phyloP scores from a whole-genome alignment of 192 early-diverging fungal species.

The Chytriomyces confervae region DNA sequence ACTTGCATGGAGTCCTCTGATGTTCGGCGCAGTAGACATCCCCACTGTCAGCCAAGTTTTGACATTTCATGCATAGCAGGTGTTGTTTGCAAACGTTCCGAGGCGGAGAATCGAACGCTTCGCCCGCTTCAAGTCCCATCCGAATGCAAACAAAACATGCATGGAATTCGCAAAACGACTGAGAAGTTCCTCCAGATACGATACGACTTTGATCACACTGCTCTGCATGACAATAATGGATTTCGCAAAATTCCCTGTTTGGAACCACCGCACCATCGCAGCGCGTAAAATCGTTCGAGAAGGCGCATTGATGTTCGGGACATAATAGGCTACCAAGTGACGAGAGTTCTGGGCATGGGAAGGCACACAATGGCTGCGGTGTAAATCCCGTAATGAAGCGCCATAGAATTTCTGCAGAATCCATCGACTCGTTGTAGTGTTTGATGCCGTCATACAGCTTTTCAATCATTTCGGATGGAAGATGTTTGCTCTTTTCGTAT shows the following conservation, averaged over 20 bases:
- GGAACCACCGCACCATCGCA: conserved; percentile 8
- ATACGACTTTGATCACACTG: conserved; percentile 1
- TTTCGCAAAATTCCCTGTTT: conserved; percentile 24
- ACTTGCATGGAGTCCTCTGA: neutral
- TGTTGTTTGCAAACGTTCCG: conserved; percentile 37
- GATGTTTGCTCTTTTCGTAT: neutral
- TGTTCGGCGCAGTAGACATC: conserved; percentile 18
- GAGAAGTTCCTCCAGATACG: neutral
- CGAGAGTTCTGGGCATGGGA: conserved; percentile 25
- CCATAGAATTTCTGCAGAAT: conserved; percentile 30
- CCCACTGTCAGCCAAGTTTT: neutral
- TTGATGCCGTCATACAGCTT: conserved; percentile 34
- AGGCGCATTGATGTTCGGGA: conserved; percentile 28
- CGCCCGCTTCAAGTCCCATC: conserved; percentile 16
- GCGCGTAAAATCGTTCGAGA: neutral
- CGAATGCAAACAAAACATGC: conserved; percentile 32
- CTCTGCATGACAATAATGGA: conserved; percentile 25
- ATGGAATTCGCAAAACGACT: conserved; percentile 34
- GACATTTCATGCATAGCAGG: conserved; percentile 29
- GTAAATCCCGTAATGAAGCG: conserved; percentile 26
- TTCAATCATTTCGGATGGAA: conserved; percentile 6
- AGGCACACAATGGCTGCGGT: conserved; percentile 33
- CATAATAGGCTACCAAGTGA: conserved; percentile 11
- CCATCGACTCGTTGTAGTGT: conserved; percentile 38
- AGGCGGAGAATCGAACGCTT: conserved; percentile 32